Base-by-base conservation (phyloP, 1,284 basidiomycete genomes). In the Lignosus rhinocerotis region DNA sequence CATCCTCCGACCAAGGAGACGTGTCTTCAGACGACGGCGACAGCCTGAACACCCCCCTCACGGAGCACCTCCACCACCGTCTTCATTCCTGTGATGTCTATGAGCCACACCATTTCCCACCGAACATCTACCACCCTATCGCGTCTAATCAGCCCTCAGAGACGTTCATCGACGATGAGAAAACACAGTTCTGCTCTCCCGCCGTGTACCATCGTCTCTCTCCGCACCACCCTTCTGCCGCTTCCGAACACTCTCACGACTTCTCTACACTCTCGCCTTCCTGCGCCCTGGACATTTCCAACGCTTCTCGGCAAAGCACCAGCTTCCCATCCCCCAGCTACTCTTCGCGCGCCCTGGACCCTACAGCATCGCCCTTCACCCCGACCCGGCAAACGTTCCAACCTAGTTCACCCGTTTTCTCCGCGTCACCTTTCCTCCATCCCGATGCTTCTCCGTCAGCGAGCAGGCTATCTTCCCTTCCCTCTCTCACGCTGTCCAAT, bases 11-110 rank as follows among this genome's bases (percentile, higher is more conserved):
- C 59, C 61, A 71, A 47, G 72, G 69, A 50, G 75, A 75, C 61
- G 69, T 68, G 33, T 76, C 73, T 49, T 74, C 75, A 14, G 77
- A 78, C 65, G 76, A 76, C 67, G 75, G 75, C 62, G 72, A 75
- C 57, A 67, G 75, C 50, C 70, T 75, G 32, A 70, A 75, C 54
- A 76, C 75, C 7, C 76, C 75, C 31, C 70, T 75, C 59, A 71
- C 72, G 8, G 69, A 73, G 45, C 69, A 73, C 49, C 64, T 69
- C 56, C 64, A 71, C 44, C 66, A 67, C 58, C 61, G 60, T 33
- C 62, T 69, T 56, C 65, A 65, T 61, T 63, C 65, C 42, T 68
- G 66, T 64, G 59, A 63, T 41, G 64, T 72, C n/a, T 67, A 66
- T 45, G 63, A 69, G 32, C 66, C 64, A 21, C 34, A 63, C 42